Percentiles rank a stretch among this genome's conserved stretches.
Evolutionary conservation across 2,329 filamentous ascomycete species (phyloP).

Genomic region (Penicillium sp.): DNA sequence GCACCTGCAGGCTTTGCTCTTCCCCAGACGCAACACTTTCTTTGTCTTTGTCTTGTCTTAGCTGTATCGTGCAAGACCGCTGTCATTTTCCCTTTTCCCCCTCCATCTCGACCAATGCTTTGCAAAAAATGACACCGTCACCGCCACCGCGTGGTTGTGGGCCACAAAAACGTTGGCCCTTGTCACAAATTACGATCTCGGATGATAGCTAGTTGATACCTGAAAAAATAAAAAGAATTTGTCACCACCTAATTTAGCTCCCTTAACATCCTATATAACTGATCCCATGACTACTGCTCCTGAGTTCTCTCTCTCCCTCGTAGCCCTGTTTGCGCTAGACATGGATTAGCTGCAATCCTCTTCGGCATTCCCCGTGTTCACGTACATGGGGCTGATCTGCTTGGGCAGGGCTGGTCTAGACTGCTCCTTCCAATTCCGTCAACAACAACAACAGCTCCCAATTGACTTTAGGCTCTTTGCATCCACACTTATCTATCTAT

Average conservation of each 20-base stretch:
- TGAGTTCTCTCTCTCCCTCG: background rate
- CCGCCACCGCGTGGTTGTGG: constrained; percentile 5
- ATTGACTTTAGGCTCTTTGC: constrained; percentile 4
- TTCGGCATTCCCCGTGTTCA: constrained; percentile 11
- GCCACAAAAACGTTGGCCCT: background rate
- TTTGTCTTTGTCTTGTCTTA: background rate
- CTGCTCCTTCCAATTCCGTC: constrained; percentile 2
- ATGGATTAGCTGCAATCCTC: constrained; percentile 7
- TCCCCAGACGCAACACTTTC: background rate
- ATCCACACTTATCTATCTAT: background rate
- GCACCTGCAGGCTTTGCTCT: background rate
- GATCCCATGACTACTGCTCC: background rate
- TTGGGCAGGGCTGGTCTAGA: constrained; percentile 8
- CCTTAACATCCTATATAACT: background rate
- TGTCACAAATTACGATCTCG: constrained; percentile 1
- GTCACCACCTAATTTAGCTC: background rate
- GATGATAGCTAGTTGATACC: background rate
- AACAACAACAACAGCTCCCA: constrained; percentile 8
- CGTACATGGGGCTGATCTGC: constrained; percentile 8
- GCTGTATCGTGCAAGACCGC: background rate
- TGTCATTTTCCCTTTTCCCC: background rate
- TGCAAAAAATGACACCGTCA: background rate
- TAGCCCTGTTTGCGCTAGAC: background rate
- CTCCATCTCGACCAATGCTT: background rate
- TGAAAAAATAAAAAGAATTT: background rate